Base-by-base conservation (phyloP, 805 yeast species). In the Hanseniaspora osmophila region DNA sequence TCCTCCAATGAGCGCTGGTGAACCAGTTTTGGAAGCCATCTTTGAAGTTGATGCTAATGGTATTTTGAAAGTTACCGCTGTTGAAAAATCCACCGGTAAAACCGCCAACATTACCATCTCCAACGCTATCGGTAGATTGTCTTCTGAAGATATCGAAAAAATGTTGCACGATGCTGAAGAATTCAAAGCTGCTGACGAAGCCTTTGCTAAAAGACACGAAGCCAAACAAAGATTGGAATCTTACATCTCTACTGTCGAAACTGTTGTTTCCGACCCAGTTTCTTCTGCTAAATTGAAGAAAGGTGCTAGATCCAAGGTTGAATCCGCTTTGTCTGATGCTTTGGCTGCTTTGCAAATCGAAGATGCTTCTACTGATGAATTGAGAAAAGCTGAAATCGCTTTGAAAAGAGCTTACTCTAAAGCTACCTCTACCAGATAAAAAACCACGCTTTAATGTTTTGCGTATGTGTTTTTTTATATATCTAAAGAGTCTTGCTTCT, bases 31-130 rank as follows among this genome's bases (percentile, higher is more conserved):
- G 66, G 97, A 90, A 78, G 96, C 95, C 61, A 92, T 90, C 69
- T 92, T 90, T 72, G 95, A 90, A 73, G 90, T 92, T 65, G 98
- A 92, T 72, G 97, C 97, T 66, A 92, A 90, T 73, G 98, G 98
- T 79, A 92, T 90, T 78, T 80, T 90, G 70, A 92, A 90, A 84
- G 98, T 90, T 63, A 88, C 96, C 60, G 98, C 98, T 54, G 81
- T 83, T 65, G 98, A 90, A 78, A 90, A 90, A 75, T 88, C 96
- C 52, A 90, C 97, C 56, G 98, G 98, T 74, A 87, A 90, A 72
- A 76, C 96, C 58, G 92, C 95, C 67, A 85, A 90, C 80, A 90
- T 92, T 67, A 90, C 96, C 68, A 92, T 92, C 78, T 86, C 96
- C 60, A 90, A 92, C 83, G 95, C 95, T 65, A 92, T 88, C 67